Base-by-base conservation (phyloP, 2,329 filamentous ascomycete genomes). In the Apiospora aurea region DNA sequence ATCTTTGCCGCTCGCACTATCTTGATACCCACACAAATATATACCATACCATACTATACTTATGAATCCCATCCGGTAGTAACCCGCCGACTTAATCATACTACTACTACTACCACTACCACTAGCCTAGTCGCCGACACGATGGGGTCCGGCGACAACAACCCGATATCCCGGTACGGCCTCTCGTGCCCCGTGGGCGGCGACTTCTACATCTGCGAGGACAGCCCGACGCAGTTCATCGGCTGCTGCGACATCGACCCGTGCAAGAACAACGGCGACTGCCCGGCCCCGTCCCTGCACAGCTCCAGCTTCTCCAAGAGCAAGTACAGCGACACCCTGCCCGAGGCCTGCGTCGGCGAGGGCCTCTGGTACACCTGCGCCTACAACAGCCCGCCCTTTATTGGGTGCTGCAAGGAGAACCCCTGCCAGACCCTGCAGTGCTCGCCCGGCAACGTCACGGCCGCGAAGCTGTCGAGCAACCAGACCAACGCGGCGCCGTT, bases 241-340 rank as follows among this genome's bases (percentile, higher is more conserved):
- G 77, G 77, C 1, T 78, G 77, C 70, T 78, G 77, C 68, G 73
- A 72, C 21, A 46, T 72, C 38, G 71, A 77, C 71, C 76, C 77
- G 1, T 77, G 77, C 64, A 67, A 70, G 10, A 71, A 72, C 24
- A 46, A 61, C 16, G 72, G 69, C 1, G 38, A 57, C 1, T 77
- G 76, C 26, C 73, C 75, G 29, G 47, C 57, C 2, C 34, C 51
- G 2, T 51, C 51, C 11, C 7, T 78, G 4, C 66, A 71, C 47
- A 70, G 68, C 18, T 72, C 75, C 4, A 66, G 47, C 38, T 77
- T 78, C 69, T 41, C 75, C 21, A 1, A 41, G 1, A 4, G 38
- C 7, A 67, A 46, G 34, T 77, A 75, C 49, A 4, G 38, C 47
- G 51, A 72, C 1, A 77, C 76, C 53, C 61, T 38, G 2, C 7